Conservation (phyloP, 345 rosid genomes). For the Abelmoschus esculentus region DNA sequence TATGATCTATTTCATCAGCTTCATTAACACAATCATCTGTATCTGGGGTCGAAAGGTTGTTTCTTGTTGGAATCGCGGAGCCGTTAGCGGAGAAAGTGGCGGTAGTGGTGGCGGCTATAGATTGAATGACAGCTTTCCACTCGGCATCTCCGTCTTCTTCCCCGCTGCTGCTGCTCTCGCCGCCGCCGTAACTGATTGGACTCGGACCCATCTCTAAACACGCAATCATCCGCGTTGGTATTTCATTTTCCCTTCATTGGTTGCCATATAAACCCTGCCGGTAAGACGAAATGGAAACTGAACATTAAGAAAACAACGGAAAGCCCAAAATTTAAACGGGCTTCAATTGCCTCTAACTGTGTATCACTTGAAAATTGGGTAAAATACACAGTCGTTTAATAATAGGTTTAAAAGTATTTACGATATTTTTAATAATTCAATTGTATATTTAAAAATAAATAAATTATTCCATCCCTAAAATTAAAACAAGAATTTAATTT, state of each 20-base stretch:
- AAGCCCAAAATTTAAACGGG: no score
- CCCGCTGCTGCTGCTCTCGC: slow-evolving; percentile 30
- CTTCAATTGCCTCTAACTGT: no score
- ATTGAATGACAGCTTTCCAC: slow-evolving; percentile 74
- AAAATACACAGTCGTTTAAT: no score
- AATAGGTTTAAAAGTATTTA: no score
- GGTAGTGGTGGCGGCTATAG: slow-evolving; percentile 51
- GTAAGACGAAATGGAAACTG: no score
- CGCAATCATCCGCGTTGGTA: not conserved
- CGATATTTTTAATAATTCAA: no score
- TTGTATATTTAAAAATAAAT: no score
- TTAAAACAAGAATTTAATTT: no score
- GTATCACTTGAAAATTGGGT: no score
- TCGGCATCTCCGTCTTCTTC: slow-evolving; percentile 65
- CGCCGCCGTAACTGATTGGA: slow-evolving; percentile 7
- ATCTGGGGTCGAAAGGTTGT: slow-evolving; percentile 3
- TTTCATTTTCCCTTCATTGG: not conserved
- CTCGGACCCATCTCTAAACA: slow-evolving; percentile 20
- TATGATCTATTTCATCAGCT: slow-evolving; percentile 23
- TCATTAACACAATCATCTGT: slow-evolving; percentile 14
- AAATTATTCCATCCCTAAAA: no score
- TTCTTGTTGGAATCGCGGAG: not conserved
- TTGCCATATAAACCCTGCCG: not conserved
- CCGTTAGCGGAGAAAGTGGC: slow-evolving; percentile 31
- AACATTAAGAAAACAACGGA: no score